Conservation (phyloP, 257 asterid genomes). For the Nicotiana attenuata region DNA sequence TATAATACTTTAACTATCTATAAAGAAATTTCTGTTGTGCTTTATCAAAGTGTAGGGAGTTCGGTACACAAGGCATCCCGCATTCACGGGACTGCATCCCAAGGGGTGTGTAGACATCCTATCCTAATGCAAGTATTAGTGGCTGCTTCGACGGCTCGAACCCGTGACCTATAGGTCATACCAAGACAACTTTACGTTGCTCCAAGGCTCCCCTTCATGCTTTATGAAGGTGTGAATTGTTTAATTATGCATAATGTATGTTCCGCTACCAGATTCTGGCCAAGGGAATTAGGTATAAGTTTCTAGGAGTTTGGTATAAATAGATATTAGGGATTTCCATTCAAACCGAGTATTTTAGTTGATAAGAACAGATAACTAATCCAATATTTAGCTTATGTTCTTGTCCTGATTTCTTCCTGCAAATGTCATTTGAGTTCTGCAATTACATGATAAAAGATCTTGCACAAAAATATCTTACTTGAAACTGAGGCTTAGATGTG, state of each 20-base stretch:
- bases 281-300: background rate
- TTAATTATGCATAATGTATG: background rate
- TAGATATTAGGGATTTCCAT: background rate
- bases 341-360: background rate
- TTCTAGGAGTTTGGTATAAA: background rate
- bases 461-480: background rate
- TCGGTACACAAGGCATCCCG: too few species aligned
- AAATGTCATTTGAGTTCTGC: background rate
- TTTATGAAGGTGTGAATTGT: background rate
- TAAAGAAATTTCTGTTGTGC: background rate
- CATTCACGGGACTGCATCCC: too few species aligned
- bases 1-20: background rate
- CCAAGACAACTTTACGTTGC: too few species aligned
- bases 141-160: too few species aligned
- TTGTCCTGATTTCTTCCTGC: background rate
- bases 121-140: too few species aligned
- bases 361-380: background rate
- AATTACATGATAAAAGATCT: background rate
- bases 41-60: background rate
- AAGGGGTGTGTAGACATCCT: too few species aligned
- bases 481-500: conserved; percentile 9
- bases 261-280: background rate
- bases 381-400: background rate
- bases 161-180: too few species aligned
- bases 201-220: too few species aligned